Conservation (phyloP, 1,284 basidiomycete genomes). For the Polyporus tsugae region DNA sequence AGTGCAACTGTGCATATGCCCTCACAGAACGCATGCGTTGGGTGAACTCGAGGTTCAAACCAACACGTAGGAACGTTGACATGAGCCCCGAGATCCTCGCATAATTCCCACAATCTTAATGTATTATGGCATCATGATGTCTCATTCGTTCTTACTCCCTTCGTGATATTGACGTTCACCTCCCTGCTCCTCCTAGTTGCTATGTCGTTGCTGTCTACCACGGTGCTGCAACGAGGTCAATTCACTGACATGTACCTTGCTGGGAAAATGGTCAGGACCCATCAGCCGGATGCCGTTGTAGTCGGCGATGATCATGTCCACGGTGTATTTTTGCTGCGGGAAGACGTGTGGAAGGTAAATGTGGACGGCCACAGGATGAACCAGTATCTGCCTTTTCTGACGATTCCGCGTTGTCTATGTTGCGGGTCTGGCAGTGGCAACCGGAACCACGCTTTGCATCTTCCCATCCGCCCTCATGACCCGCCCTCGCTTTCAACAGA, state of each 20-base stretch:
- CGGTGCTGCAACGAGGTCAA: not conserved
- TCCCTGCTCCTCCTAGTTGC: not conserved
- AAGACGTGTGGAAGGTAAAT: not conserved
- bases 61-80: too few species aligned
- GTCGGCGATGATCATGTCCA: not conserved
- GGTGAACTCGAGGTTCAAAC: too few species aligned
- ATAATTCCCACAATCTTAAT: too few species aligned
- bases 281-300: not conserved
- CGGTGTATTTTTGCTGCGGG: not conserved
- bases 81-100: too few species aligned
- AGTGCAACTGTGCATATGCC: too few species aligned
- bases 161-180: not conserved
- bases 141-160: not conserved
- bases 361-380: not conserved
- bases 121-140: not conserved
- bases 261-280: not conserved
- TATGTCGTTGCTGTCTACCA: not conserved
- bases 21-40: too few species aligned
- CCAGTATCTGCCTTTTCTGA: not conserved
- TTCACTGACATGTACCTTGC: not conserved
- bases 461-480: not conserved
- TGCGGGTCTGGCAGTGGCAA: too few species aligned
- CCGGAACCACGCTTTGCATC: not conserved
- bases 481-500: not conserved
- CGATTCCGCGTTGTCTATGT: not conserved